Evolutionary conservation across 768 basidiomycete genomes (phyloP).

Genomic region (Kwoniella pini): DNA sequence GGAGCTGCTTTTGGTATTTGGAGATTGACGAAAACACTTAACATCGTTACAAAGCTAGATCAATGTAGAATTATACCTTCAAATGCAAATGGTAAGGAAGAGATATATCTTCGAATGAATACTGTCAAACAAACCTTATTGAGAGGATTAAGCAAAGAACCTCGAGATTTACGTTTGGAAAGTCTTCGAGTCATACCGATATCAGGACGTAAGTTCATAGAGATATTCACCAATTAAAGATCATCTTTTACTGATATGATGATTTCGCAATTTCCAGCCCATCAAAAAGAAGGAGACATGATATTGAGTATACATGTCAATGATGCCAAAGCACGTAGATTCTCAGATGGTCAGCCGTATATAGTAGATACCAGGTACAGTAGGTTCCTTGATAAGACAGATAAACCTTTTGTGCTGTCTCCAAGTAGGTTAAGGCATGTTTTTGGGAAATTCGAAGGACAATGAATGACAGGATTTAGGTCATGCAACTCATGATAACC

Average conservation of each 20-base stretch:
- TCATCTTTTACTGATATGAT: neutral
- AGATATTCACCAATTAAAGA: too few species aligned
- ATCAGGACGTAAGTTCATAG: slow-evolving; percentile 15
- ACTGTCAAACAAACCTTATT: slow-evolving; percentile 12
- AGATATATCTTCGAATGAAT: slow-evolving; percentile 12
- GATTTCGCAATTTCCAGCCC: neutral
- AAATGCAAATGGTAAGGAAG: neutral
- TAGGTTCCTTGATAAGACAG: slow-evolving; percentile 12
- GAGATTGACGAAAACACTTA: neutral
- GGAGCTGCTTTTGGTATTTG: slow-evolving; percentile 6
- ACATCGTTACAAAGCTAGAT: slow-evolving; percentile 13
- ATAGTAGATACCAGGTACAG: slow-evolving; percentile 26
- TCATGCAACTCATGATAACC: too few species aligned
- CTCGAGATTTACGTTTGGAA: slow-evolving; percentile 11
- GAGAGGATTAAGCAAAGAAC: slow-evolving; percentile 1
- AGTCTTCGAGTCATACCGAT: slow-evolving; percentile 10
- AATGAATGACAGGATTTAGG: too few species aligned
- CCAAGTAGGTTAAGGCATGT: slow-evolving; percentile 29
- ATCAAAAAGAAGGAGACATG: neutral
- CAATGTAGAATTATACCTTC: slow-evolving; percentile 3
- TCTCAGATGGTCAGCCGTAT: slow-evolving; percentile 16
- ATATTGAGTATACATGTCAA: neutral
- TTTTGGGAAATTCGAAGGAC: slow-evolving; percentile 23
- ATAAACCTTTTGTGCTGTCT: slow-evolving; percentile 27
- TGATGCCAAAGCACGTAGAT: neutral